Percentiles rank a stretch among this genome's conserved stretches.
Evolutionary conservation across 2,329 filamentous ascomycete genomes (phyloP).

Genomic region (Trichocomaceae sp.): DNA sequence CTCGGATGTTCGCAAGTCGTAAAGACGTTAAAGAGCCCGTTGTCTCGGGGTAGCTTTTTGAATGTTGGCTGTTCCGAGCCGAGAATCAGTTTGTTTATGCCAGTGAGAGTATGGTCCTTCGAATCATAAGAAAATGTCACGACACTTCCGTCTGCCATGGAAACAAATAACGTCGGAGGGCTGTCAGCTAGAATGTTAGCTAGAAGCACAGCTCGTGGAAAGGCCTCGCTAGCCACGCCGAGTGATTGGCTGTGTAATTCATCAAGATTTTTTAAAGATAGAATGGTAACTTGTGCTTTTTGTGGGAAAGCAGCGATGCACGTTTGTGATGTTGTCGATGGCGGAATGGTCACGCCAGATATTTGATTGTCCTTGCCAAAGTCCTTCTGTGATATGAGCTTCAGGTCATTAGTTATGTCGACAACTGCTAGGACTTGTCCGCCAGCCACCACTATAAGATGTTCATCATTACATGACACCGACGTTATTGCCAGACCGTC

Average conservation of each 20-base stretch:
- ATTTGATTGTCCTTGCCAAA: constrained; percentile 67
- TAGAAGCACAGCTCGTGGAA: constrained; percentile 75
- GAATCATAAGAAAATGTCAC: constrained; percentile 70
- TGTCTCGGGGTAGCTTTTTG: constrained; percentile 63
- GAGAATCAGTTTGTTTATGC: constrained; percentile 73
- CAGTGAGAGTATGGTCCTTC: constrained; percentile 56
- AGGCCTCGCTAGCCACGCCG: constrained; percentile 61
- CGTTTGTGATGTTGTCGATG: constrained; percentile 53
- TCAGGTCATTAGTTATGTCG: constrained; percentile 53
- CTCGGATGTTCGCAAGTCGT: constrained; percentile 92
- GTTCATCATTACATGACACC: constrained; percentile 65
- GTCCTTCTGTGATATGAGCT: constrained; percentile 52
- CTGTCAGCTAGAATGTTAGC: constrained; percentile 65
- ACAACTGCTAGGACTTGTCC: constrained; percentile 68
- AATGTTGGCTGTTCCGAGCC: constrained; percentile 80
- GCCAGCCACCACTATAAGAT: constrained; percentile 66
- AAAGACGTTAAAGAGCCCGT: constrained; percentile 71
- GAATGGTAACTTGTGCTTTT: constrained; percentile 68
- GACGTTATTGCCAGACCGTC: constrained; percentile 59
- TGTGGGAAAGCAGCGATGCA: constrained; percentile 86
- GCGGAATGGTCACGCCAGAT: constrained; percentile 72
- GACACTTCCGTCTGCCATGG: constrained; percentile 88
- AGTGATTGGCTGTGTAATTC: constrained; percentile 60
- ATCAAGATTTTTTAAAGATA: constrained; percentile 61
- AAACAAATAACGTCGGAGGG: constrained; percentile 72